Base-by-base conservation (phyloP, 805 yeast species). In the Pichia cephalocereana region DNA sequence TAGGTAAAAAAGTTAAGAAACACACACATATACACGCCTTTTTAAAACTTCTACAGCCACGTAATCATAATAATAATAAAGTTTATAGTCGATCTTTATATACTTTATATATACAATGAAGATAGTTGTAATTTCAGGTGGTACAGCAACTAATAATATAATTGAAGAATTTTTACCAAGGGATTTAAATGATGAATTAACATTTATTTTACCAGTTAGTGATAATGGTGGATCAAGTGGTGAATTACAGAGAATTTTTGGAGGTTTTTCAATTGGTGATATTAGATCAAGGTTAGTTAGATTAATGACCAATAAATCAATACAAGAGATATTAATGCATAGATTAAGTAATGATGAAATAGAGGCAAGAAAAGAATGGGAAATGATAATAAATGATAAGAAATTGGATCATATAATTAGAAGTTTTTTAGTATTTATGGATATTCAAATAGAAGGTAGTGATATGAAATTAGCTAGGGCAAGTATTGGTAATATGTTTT, bases 221-320 rank as follows among this genome's bases (percentile, higher is more conserved):
- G 98, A 90, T 63, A 90, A 90, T 60, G 98, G 98, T 17, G 97
- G 97, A 0, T 89, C 96, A 2, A 87, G 96, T 0, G 83, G 95
- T 28, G 97, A 90, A 64, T 76, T 90, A 26, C 72, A 89, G 7
- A 67, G 96, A 14, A 86, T 88, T 2, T 71, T 90, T 17, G 96
- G 96, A 2, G 97, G 98, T 0, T 96, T 96, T 3, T 96, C 97
- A 0, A 87, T 90, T 46, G 98, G 98, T 2, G 98, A 90, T 61
- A 73, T 90, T 3, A 69, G 97, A 44, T 86, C 96, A 0, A 65
- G 98, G 48, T 72, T 89, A 30, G 85, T 88, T 0, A 67, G 90
- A 46, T 66, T 90, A 49, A 82, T 87, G 36, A 83, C 88, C 1
- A 68, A 72, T 28, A 69, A 70, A 41, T 59, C 60, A 0, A 52